Evolutionary conservation across 2,329 filamentous ascomycete species (phyloP).

Genomic region (Elsinoe batatas): DNA sequence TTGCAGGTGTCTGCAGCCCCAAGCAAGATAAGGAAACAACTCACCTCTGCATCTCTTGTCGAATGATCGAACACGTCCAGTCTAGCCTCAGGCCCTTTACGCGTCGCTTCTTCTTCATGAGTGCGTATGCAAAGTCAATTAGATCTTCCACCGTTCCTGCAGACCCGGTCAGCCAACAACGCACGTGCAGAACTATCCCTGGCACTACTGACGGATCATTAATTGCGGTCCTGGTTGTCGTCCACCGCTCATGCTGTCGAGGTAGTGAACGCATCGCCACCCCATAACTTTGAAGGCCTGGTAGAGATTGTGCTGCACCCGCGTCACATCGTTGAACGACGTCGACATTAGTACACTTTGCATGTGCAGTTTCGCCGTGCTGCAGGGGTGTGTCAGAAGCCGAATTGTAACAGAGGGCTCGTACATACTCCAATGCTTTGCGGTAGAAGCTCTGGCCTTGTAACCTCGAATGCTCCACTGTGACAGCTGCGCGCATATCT

Average conservation of each 20-base stretch:
- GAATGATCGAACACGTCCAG: conserved; percentile 52
- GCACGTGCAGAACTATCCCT: conserved; percentile 2
- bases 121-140: conserved; percentile 51
- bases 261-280: conserved; percentile 58
- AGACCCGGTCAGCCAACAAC: conserved; percentile 3
- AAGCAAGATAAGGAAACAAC: conserved; percentile 23
- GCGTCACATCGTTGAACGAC: conserved; percentile 58
- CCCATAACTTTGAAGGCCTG: conserved; percentile 69
- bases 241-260: conserved; percentile 46
- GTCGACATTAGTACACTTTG: conserved; percentile 78
- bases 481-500: conserved; percentile 61
- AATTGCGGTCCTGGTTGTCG: conserved; percentile 50
- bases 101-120: conserved; percentile 45
- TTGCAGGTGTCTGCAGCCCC: background rate
- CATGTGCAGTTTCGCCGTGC: conserved; percentile 71
- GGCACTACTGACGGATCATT: conserved; percentile 44
- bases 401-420: conserved; percentile 13
- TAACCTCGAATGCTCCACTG: conserved; percentile 61
- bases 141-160: conserved; percentile 57
- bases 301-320: conserved; percentile 65
- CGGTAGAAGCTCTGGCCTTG: conserved; percentile 72
- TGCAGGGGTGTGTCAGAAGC: conserved; percentile 19
- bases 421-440: conserved; percentile 59
- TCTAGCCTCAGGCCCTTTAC: conserved; percentile 23
- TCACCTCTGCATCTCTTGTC: conserved; percentile 53